A percentile compares a stretch with the other conserved stretches of the same genome.
phyloP scores from a whole-genome alignment of 148 eudicot species.

The Silene uniflora region DNA sequence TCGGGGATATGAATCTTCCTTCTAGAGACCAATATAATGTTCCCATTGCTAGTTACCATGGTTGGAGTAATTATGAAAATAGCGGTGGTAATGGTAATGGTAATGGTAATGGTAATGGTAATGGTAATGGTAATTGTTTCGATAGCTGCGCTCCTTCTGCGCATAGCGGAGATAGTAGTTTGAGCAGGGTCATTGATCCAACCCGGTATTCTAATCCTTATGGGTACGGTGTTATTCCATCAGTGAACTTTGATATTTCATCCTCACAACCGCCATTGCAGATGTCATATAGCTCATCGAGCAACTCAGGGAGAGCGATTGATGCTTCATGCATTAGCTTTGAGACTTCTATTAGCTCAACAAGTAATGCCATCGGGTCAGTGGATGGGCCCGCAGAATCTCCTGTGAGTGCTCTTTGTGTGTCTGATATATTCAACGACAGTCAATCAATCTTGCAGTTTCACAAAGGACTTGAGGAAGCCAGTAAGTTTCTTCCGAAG shows the following conservation, averaged over 20 bases:
- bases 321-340: conserved; percentile 27
- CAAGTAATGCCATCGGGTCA: conserved; percentile 26
- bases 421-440: conserved; percentile 50
- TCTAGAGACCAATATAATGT: conserved; percentile 12
- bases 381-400: conserved; percentile 37
- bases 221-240: conserved; percentile 21
- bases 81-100: neutral
- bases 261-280: conserved; percentile 25
- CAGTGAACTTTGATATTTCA: conserved; percentile 22
- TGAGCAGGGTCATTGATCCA: conserved; percentile 11
- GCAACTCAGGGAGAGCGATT: conserved; percentile 23
- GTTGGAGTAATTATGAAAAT: conserved; percentile 7
- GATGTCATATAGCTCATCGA: conserved; percentile 33
- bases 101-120: conserved; percentile 9
- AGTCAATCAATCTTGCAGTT: conserved; percentile 51
- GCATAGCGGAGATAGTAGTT: conserved; percentile 14
- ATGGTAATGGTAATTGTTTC: neutral
- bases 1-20: conserved; percentile 46
- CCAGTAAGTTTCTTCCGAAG: conserved; percentile 50
- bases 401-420: conserved; percentile 43
- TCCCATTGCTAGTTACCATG: conserved; percentile 7
- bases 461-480: conserved; percentile 61
- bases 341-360: conserved; percentile 31
- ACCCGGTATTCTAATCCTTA: conserved; percentile 22
- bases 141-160: neutral